Conservation (phyloP, 805 yeast species). For the Yarrowia bubula region DNA sequence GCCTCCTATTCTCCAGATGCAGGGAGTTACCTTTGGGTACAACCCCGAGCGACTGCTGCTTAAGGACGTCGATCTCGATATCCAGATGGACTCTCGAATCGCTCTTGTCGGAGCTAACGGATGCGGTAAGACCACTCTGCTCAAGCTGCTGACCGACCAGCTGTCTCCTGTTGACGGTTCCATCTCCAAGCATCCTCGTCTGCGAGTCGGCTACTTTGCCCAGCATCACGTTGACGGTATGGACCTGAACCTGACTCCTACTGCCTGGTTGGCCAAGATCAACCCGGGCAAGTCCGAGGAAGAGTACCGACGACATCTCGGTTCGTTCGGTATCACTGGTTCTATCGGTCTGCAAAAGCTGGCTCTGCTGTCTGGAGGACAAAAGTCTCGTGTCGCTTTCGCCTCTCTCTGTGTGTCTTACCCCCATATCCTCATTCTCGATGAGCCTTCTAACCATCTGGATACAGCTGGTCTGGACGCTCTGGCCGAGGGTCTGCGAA, state of each 20-base stretch:
- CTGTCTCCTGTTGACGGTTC: conserved; percentile 73
- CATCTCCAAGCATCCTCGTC: conserved; percentile 75
- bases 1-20: conserved; percentile 89
- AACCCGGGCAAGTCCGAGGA: conserved; percentile 95
- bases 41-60: conserved; percentile 60
- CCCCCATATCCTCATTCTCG: conserved; percentile 89
- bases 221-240: conserved; percentile 98
- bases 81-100: conserved; percentile 90
- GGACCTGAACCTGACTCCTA: conserved; percentile 84
- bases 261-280: conserved; percentile 85
- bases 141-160: conserved; percentile 80
- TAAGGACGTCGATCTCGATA: conserved; percentile 78
- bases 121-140: conserved; percentile 95
- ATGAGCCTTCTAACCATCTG: conserved; percentile 97
- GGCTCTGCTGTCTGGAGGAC: conserved; percentile 92
- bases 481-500: conserved; percentile 78
- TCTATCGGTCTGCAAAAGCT: conserved; percentile 88
- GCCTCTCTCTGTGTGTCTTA: conserved; percentile 87
- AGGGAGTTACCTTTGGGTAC: conserved; percentile 85
- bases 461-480: conserved; percentile 99
- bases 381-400: conserved; percentile 96
- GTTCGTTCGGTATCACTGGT: conserved; percentile 96
- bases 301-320: conserved; percentile 94
- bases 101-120: conserved; percentile 99
- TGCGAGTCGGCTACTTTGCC: conserved; percentile 94